Conservation (phyloP, 805 yeast species). For the Candida oleophila region DNA sequence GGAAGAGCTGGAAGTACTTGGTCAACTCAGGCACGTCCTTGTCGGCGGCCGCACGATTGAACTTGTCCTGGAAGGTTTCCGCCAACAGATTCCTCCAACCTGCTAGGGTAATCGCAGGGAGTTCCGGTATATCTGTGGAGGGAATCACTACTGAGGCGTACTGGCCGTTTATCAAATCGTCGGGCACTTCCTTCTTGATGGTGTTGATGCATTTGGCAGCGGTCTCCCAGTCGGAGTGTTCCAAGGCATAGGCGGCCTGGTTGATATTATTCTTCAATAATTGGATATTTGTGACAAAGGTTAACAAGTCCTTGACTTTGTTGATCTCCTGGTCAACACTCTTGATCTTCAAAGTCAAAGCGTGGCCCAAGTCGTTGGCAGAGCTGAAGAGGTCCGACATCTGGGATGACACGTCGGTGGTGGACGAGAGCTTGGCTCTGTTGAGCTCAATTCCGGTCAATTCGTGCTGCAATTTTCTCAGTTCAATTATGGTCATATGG, state of each 20-base stretch:
- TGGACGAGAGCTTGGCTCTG: constrained; percentile 62
- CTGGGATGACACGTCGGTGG: constrained; percentile 56
- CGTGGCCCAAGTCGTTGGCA: constrained; percentile 64
- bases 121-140: constrained; percentile 78
- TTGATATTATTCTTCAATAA: constrained; percentile 63
- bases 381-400: constrained; percentile 53
- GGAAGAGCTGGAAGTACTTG: constrained; percentile 80
- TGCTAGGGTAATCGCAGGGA: constrained; percentile 57
- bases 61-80: constrained; percentile 56
- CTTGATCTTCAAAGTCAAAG: constrained; percentile 68
- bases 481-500: constrained; percentile 21
- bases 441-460: constrained; percentile 54
- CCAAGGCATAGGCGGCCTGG: constrained; percentile 67
- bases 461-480: constrained; percentile 33
- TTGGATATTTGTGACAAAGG: constrained; percentile 65
- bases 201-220: constrained; percentile 68
- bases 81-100: constrained; percentile 62
- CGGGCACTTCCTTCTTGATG: constrained; percentile 47
- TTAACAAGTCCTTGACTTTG: constrained; percentile 59
- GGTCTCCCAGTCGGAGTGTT: constrained; percentile 65
- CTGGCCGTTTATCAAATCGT: constrained; percentile 52
- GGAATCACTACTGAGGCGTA: constrained; percentile 85
- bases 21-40: constrained; percentile 72
- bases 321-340: constrained; percentile 67
- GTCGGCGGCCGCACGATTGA: constrained; percentile 64